Conservation (phyloP, 2,329 filamentous ascomycete genomes). For the Diaporthe ilicicola region DNA sequence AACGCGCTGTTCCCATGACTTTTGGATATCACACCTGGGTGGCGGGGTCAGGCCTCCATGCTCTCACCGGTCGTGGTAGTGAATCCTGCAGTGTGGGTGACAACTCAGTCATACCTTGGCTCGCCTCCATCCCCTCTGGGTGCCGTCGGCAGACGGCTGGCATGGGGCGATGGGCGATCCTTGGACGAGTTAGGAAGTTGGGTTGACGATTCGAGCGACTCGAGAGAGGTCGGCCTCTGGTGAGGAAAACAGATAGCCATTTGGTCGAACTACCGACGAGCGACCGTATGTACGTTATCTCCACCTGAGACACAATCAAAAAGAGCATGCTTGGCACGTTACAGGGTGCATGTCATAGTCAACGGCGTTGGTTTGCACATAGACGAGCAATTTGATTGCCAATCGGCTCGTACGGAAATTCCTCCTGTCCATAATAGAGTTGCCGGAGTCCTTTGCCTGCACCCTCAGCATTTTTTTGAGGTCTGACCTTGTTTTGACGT, state of each 20-base stretch:
- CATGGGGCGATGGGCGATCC: conserved; percentile 1
- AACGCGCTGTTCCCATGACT: not conserved
- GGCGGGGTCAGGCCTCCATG: conserved; percentile 1
- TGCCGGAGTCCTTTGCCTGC: not conserved
- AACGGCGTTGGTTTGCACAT: conserved; percentile 12
- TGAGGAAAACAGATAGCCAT: not conserved
- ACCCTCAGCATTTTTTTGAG: not conserved
- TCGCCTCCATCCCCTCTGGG: conserved; percentile 1
- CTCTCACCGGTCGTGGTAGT: conserved; percentile 17
- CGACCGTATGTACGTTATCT: conserved; percentile 4
- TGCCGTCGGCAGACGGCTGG: conserved; percentile 10
- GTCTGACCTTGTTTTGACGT: conserved; percentile 15
- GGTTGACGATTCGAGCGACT: not conserved
- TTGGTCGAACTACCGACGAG: not conserved
- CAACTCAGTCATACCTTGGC: conserved; percentile 14
- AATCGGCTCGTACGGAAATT: not conserved
- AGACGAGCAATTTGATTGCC: conserved; percentile 17
- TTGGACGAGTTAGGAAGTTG: not conserved
- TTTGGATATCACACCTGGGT: not conserved
- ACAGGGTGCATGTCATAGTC: not conserved
- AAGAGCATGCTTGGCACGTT: conserved; percentile 8
- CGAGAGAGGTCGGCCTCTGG: not conserved
- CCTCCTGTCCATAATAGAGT: not conserved
- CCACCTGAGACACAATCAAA: not conserved
- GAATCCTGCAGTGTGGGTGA: not conserved